Conservation (phyloP, 2,329 filamentous ascomycete genomes). For the Akanthomyces lecanii region DNA sequence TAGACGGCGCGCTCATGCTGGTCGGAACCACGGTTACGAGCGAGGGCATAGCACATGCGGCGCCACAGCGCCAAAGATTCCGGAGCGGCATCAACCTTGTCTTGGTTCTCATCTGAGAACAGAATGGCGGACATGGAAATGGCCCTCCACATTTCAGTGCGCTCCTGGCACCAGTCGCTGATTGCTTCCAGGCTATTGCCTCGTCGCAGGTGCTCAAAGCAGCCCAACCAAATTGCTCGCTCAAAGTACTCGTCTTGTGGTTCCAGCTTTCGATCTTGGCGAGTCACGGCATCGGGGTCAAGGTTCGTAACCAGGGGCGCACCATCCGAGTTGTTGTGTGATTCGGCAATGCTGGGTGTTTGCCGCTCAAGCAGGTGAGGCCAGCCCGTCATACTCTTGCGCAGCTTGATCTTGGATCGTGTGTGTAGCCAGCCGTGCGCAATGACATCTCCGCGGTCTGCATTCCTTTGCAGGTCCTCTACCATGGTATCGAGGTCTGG, state of each 20-base stretch:
- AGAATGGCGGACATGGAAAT: conserved; percentile 72
- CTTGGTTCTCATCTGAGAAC: conserved; percentile 45
- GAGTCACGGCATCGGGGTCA: conserved; percentile 82
- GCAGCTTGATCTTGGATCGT: conserved; percentile 80
- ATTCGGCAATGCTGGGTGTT: conserved; percentile 51
- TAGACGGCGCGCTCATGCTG: conserved; percentile 88
- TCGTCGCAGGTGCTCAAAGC: conserved; percentile 85
- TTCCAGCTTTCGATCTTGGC: conserved; percentile 73
- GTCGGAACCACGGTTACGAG: conserved; percentile 64
- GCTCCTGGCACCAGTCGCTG: conserved; percentile 78
- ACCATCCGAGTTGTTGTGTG: conserved; percentile 54
- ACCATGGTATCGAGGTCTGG: conserved; percentile 73
- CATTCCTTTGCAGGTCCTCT: conserved; percentile 68
- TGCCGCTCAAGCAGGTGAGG: conserved; percentile 61
- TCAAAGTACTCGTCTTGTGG: conserved; percentile 85
- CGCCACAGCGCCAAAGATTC: conserved; percentile 64
- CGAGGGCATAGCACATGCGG: conserved; percentile 68
- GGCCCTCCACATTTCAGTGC: conserved; percentile 85
- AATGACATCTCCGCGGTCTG: conserved; percentile 76
- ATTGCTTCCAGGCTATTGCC: conserved; percentile 73
- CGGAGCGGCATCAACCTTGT: conserved; percentile 32
- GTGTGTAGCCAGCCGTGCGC: conserved; percentile 91
- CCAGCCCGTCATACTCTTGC: conserved; percentile 73
- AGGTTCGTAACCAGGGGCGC: conserved; percentile 76
- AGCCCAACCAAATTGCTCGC: conserved; percentile 86